Percentiles rank a stretch among this genome's conserved stretches.
phyloP scores from a whole-genome alignment of 2,329 filamentous ascomycete genomes.

The Neonectria sp. region DNA sequence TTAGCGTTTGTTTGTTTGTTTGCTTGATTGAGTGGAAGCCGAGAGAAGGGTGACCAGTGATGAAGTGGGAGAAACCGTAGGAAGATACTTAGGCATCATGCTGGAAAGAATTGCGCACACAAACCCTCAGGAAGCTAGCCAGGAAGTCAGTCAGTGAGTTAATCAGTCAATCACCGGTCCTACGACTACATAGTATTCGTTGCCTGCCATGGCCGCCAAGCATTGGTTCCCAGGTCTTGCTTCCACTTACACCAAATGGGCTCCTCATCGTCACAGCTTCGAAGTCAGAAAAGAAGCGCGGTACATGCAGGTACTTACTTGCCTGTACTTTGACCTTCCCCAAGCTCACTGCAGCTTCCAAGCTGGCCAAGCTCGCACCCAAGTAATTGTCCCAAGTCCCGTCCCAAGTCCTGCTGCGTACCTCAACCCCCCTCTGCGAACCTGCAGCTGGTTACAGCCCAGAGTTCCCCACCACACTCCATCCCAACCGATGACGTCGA shows the following conservation, averaged over 20 bases:
- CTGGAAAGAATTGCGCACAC: background rate
- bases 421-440: background rate
- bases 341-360: background rate
- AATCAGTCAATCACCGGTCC: background rate
- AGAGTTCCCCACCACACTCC: background rate
- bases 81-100: no score
- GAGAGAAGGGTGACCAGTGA: background rate
- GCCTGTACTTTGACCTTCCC: background rate
- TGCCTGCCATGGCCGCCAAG: background rate
- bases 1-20: slow-evolving; percentile 5
- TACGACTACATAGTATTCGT: background rate
- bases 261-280: background rate
- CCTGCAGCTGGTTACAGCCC: slow-evolving; percentile 4
- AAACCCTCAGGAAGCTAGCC: background rate
- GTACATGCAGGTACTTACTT: slow-evolving; percentile 31
- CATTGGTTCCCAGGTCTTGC: slow-evolving; percentile 3
- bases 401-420: slow-evolving; percentile 15
- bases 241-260: slow-evolving; percentile 39
- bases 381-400: background rate
- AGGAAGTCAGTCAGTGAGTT: background rate
- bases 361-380: background rate
- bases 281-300: background rate
- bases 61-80: background rate
- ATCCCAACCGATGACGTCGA: slow-evolving; percentile 29
- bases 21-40: background rate